Evolutionary conservation across 2,329 filamentous ascomycete genomes (phyloP).

Genomic region (Taxawa tesnikishii): DNA sequence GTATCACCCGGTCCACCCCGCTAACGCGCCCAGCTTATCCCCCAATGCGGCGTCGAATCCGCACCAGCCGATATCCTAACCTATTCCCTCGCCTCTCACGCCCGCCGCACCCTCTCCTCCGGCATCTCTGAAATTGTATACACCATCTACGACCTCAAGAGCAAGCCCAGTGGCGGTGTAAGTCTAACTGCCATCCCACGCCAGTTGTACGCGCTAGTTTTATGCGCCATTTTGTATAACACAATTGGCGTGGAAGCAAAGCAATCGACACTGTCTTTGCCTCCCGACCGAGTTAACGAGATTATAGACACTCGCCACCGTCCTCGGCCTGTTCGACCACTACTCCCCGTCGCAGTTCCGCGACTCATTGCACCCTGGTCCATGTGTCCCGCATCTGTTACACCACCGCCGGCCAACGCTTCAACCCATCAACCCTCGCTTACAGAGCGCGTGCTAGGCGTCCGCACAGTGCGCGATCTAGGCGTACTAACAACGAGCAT

Average conservation of each 20-base stretch:
- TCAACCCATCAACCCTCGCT: slow-evolving; percentile 17
- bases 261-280: no score
- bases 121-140: slow-evolving; percentile 39
- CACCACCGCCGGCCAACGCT: slow-evolving; percentile 20
- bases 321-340: slow-evolving; percentile 43
- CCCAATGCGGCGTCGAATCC: slow-evolving; percentile 48
- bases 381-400: slow-evolving; percentile 32
- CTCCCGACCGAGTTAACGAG: no score
- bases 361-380: slow-evolving; percentile 41
- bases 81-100: slow-evolving; percentile 39
- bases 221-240: slow-evolving; percentile 43
- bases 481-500: slow-evolving; percentile 45
- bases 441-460: slow-evolving; percentile 34
- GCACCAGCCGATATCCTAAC: slow-evolving; percentile 45
- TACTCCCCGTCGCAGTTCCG: slow-evolving; percentile 34
- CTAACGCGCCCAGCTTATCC: no score
- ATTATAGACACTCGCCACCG: slow-evolving; percentile 44
- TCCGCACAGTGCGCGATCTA: slow-evolving; percentile 41
- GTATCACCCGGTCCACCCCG: no score
- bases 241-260: slow-evolving; percentile 33
- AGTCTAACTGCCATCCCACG: no score
- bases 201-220: slow-evolving; percentile 52
- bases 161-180: slow-evolving; percentile 43
- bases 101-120: slow-evolving; percentile 38
- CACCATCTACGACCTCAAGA: slow-evolving; percentile 42